Evolutionary conservation across 176 grass and related monocot genomes (phyloP).

Genomic region (Luzula sylvatica): DNA sequence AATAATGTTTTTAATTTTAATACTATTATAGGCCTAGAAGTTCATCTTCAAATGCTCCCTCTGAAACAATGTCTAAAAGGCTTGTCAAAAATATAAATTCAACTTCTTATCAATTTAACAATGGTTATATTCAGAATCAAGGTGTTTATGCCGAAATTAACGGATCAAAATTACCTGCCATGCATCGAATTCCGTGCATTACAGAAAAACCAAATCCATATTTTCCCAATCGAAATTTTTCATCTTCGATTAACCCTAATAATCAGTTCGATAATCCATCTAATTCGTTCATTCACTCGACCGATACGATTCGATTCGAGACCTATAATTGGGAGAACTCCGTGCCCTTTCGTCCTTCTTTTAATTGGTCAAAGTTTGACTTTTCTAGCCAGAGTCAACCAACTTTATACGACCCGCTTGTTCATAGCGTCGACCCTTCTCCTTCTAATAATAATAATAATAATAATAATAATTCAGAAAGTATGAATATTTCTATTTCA

Average conservation of each 20-base stretch:
- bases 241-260: no score
- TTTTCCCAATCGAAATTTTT: no score
- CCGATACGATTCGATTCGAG: not conserved
- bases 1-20: slow-evolving; percentile 1
- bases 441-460: no score
- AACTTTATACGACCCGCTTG: slow-evolving; percentile 8
- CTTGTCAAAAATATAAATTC: not conserved
- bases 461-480: not conserved
- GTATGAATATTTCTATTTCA: slow-evolving; percentile 20
- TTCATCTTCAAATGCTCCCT: not conserved
- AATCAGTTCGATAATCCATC: no score
- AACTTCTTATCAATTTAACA: no score
- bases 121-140: no score
- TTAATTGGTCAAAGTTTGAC: slow-evolving; percentile 5
- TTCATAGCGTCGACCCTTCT: slow-evolving; percentile 12
- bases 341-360: slow-evolving; percentile 20
- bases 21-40: slow-evolving; percentile 17
- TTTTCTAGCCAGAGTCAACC: not conserved
- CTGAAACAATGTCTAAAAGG: slow-evolving; percentile 17
- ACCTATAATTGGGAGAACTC: slow-evolving; percentile 18
- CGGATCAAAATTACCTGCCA: not conserved
- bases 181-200: not conserved
- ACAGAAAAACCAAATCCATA: no score
- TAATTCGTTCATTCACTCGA: not conserved
- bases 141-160: not conserved